phyloP scores from a whole-genome alignment of 345 rosid species.

The Odontarrhena argentea region DNA sequence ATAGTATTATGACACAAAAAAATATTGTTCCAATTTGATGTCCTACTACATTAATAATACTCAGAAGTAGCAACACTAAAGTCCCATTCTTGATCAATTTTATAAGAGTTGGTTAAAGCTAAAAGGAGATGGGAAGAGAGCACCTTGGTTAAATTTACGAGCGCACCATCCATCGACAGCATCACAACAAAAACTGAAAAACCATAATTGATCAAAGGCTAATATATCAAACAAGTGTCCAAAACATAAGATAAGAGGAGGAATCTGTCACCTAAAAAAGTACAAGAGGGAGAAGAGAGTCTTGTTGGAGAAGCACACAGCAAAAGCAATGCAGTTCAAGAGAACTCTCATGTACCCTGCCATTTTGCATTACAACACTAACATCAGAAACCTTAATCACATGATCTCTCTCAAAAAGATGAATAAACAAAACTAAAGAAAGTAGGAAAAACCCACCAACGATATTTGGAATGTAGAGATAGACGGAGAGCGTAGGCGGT shows the following conservation, averaged over 20 bases:
- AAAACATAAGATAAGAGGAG: constrained; percentile 5
- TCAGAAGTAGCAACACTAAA: constrained; percentile 13
- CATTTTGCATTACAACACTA: constrained; percentile 18
- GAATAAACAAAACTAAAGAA: not conserved
- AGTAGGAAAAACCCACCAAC: constrained; percentile 55
- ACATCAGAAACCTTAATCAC: constrained; percentile 9
- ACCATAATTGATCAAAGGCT: constrained; percentile 20
- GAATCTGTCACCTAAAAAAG: constrained; percentile 59
- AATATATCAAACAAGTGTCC: not conserved
- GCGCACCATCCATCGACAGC: constrained; percentile 96
- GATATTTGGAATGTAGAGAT: constrained; percentile 83
- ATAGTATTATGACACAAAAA: not conserved
- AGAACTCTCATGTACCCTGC: constrained; percentile 79
- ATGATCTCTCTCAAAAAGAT: not conserved
- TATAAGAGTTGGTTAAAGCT: not conserved
- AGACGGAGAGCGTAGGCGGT: constrained; percentile 63
- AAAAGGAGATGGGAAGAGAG: not conserved
- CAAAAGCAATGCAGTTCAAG: constrained; percentile 79
- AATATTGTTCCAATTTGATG: not conserved
- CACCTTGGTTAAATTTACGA: constrained; percentile 93
- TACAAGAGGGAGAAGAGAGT: constrained; percentile 71
- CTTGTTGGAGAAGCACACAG: constrained; percentile 79
- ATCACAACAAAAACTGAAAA: constrained; percentile 87
- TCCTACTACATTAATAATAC: constrained; percentile 17
- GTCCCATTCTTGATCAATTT: not conserved